A percentile compares a stretch with the other conserved stretches of the same genome.
These are phyloP conservation scores for Tolypocladium endophyticum DNA, from an alignment of 2,329 filamentous ascomycete species.

Conservation along the genomic window DNA sequence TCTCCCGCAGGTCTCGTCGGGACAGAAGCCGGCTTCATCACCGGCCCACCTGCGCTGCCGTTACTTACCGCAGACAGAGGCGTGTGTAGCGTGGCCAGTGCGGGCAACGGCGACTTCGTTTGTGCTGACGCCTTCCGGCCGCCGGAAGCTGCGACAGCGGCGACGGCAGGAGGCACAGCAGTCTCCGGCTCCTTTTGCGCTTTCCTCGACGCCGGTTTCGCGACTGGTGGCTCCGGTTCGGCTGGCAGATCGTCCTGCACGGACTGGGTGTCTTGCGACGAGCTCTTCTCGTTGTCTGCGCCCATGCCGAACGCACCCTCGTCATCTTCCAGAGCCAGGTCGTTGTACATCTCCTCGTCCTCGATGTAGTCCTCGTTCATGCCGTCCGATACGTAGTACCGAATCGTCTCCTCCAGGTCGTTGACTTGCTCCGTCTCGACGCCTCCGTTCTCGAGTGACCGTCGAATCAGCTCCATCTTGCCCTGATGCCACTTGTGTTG, in stretches of 20 bases:
- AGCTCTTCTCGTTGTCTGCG: slow-evolving; percentile 72
- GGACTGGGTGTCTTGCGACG: slow-evolving; percentile 92
- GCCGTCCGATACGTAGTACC: slow-evolving; percentile 89
- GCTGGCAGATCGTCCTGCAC: slow-evolving; percentile 66
- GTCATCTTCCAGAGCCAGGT: slow-evolving; percentile 84
- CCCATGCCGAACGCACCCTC: slow-evolving; percentile 78
- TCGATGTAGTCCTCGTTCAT: slow-evolving; percentile 84
- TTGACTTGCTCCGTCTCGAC: slow-evolving; percentile 80
- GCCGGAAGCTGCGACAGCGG: slow-evolving; percentile 32
- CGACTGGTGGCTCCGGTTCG: slow-evolving; percentile 41
- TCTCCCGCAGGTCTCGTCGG: slow-evolving; percentile 80
- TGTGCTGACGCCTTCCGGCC: slow-evolving; percentile 73
- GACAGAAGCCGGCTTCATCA: slow-evolving; percentile 88
- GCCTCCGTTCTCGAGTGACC: slow-evolving; percentile 84
- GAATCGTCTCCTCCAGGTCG: slow-evolving; percentile 83
- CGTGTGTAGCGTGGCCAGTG: slow-evolving; percentile 79
- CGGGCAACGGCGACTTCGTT: slow-evolving; percentile 88
- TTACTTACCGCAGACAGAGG: slow-evolving; percentile 53
- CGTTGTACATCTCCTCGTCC: slow-evolving; percentile 91
- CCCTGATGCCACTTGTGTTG: slow-evolving; percentile 94
- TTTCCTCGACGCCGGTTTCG: slow-evolving; percentile 41
- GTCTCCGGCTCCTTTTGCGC: slow-evolving; percentile 47
- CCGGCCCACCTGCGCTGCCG: slow-evolving; percentile 39
- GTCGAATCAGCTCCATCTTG: slow-evolving; percentile 82
- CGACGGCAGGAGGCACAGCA: slow-evolving; percentile 10